Evolutionary conservation across 2,329 filamentous ascomycete species (phyloP).

Genomic region (Diaporthe helianthi): DNA sequence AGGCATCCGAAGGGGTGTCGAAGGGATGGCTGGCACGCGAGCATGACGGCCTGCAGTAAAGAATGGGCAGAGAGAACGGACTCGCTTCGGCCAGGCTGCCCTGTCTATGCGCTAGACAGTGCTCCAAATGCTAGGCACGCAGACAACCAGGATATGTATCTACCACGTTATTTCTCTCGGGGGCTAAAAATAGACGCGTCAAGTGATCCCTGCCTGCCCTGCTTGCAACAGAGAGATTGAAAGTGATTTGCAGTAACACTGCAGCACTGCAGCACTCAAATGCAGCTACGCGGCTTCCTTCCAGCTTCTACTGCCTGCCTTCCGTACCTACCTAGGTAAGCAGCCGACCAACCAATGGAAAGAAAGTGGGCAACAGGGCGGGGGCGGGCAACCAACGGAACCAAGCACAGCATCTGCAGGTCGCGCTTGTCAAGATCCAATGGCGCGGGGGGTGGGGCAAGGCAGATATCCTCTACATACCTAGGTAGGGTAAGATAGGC

Average conservation of each 20-base stretch:
- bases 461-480: too few species aligned
- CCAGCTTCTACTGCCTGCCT: slow-evolving; percentile 20
- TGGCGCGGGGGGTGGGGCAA: neutral
- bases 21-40: neutral
- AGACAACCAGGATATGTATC: neutral
- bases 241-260: slow-evolving; percentile 7
- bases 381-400: neutral
- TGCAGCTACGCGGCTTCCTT: slow-evolving; percentile 15
- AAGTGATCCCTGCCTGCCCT: slow-evolving; percentile 14
- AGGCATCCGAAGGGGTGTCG: neutral
- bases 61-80: neutral
- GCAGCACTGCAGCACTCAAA: neutral
- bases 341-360: slow-evolving; percentile 23
- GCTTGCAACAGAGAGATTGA: neutral
- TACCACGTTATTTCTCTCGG: neutral
- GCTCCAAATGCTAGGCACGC: neutral
- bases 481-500: too few species aligned
- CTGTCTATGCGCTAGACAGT: neutral
- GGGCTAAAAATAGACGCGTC: slow-evolving; percentile 30
- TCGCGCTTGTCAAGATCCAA: slow-evolving; percentile 22
- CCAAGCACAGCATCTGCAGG: slow-evolving; percentile 28
- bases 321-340: too few species aligned
- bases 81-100: neutral
- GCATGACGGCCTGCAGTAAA: slow-evolving; percentile 11
- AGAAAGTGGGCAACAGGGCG: slow-evolving; percentile 4